Percentiles rank a stretch among this genome's conserved stretches.
These are phyloP conservation scores for Phialophora expanda DNA, from an alignment of 2,329 filamentous ascomycete genomes.

Conservation along the genomic window DNA sequence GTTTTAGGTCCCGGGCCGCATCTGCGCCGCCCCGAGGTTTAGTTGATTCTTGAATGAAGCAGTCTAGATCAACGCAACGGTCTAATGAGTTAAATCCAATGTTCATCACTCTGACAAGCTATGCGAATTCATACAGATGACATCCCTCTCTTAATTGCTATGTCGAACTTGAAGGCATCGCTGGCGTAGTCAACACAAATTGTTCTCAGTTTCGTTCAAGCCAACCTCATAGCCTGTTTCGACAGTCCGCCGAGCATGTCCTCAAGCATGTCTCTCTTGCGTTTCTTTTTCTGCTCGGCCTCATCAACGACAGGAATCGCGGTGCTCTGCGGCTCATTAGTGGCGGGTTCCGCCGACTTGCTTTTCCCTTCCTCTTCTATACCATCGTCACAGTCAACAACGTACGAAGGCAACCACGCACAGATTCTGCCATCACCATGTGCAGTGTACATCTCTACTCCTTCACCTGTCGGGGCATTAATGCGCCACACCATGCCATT, in stretches of 20 bases:
- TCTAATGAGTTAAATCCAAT: background rate
- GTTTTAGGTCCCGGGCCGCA: background rate
- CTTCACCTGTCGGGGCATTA: conserved; percentile 63
- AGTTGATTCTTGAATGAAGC: background rate
- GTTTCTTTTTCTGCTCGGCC: conserved; percentile 56
- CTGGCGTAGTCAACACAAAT: background rate
- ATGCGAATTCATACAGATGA: background rate
- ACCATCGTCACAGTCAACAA: conserved; percentile 50
- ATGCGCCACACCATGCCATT: conserved; percentile 75
- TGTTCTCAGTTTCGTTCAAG: background rate
- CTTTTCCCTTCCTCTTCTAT: conserved; percentile 43
- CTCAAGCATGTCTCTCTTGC: conserved; percentile 78
- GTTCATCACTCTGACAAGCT: background rate
- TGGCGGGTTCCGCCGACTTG: background rate
- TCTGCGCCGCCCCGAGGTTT: background rate
- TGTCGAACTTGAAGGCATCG: background rate
- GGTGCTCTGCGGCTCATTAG: conserved; percentile 4
- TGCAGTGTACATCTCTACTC: conserved; percentile 76
- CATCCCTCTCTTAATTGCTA: background rate
- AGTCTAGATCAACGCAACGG: background rate
- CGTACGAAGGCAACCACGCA: conserved; percentile 65
- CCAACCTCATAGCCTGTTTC: background rate
- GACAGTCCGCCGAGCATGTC: conserved; percentile 75
- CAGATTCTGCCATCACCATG: conserved; percentile 85
- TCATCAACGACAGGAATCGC: conserved; percentile 38